Percentiles rank a stretch among this genome's conserved stretches.
phyloP scores from a whole-genome alignment of 2,329 filamentous ascomycete genomes.

The Dendrostoma leiphaemia region DNA sequence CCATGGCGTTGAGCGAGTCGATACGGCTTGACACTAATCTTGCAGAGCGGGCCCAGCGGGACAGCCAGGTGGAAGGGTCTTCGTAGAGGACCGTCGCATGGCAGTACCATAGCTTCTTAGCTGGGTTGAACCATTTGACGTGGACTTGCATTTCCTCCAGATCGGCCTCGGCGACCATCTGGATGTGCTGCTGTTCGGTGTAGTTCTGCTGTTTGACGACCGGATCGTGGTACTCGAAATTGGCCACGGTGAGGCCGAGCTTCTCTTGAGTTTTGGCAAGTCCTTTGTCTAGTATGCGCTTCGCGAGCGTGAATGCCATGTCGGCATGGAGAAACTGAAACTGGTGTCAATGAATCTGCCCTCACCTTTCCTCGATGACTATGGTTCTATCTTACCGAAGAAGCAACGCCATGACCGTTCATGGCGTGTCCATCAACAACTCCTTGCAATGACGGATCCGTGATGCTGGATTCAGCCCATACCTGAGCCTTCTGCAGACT shows the following conservation, averaged over 20 bases:
- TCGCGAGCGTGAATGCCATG: neutral
- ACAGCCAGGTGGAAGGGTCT: neutral
- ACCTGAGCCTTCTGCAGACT: neutral
- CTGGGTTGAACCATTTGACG: slow-evolving; percentile 1
- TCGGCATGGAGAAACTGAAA: slow-evolving; percentile 2
- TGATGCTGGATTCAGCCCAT: neutral
- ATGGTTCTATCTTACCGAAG: slow-evolving; percentile 2
- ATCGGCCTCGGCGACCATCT: neutral
- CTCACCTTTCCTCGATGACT: neutral
- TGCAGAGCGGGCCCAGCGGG: neutral
- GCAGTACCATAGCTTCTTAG: neutral
- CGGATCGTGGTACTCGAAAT: neutral
- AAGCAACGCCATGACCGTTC: neutral
- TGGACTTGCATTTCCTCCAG: neutral
- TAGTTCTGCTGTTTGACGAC: neutral
- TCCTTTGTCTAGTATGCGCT: neutral
- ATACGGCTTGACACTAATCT: neutral
- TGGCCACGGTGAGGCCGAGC: neutral
- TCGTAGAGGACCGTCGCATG: neutral
- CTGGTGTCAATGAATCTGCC: neutral
- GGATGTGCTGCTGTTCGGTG: neutral
- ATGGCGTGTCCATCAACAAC: neutral
- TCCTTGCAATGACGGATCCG: neutral
- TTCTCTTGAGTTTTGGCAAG: neutral
- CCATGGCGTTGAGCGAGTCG: neutral